Percentiles rank a stretch among this genome's conserved stretches.
These are phyloP conservation scores for Xerocomus brunneocitrinus DNA, from an alignment of 768 basidiomycete species.

Conservation along the genomic window DNA sequence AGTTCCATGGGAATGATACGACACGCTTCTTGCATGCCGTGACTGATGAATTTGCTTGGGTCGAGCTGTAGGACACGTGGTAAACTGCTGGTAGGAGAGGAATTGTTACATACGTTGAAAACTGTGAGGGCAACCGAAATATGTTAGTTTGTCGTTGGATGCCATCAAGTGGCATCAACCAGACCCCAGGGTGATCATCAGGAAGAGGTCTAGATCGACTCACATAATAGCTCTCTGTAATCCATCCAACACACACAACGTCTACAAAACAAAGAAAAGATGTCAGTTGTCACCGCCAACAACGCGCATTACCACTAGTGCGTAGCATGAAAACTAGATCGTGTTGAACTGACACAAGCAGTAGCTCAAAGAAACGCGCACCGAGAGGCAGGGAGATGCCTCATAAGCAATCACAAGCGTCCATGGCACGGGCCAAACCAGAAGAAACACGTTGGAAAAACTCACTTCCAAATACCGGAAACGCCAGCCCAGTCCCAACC, in stretches of 20 bases:
- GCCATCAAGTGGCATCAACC: not conserved
- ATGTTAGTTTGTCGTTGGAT: not conserved
- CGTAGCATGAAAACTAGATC: not conserved
- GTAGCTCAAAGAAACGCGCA: not conserved
- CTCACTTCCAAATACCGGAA: conserved; percentile 50
- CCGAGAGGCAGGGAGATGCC: not conserved
- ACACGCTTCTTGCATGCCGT: conserved; percentile 39
- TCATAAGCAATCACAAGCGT: not conserved
- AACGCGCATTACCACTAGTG: not conserved
- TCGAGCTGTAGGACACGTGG: conserved; percentile 16
- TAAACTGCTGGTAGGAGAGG: not conserved
- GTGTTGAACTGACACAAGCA: not conserved
- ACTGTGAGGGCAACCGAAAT: conserved; percentile 8
- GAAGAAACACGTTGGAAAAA: not conserved
- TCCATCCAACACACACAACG: conserved; percentile 58
- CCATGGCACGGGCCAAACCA: not conserved
- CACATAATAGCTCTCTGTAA: conserved; percentile 50
- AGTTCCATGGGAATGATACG: conserved; percentile 52
- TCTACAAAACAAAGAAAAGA: conserved; percentile 23
- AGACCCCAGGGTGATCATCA: not conserved
- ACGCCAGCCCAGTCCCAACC: conserved; percentile 63
- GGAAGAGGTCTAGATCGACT: conserved; percentile 17
- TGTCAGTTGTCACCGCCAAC: conserved; percentile 4
- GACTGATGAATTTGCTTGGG: conserved; percentile 28
- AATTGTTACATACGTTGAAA: conserved; percentile 18